Percentiles rank a stretch among this genome's conserved stretches.
phyloP scores from a whole-genome alignment of 148 eudicot species.

The Heliosperma pusillum region DNA sequence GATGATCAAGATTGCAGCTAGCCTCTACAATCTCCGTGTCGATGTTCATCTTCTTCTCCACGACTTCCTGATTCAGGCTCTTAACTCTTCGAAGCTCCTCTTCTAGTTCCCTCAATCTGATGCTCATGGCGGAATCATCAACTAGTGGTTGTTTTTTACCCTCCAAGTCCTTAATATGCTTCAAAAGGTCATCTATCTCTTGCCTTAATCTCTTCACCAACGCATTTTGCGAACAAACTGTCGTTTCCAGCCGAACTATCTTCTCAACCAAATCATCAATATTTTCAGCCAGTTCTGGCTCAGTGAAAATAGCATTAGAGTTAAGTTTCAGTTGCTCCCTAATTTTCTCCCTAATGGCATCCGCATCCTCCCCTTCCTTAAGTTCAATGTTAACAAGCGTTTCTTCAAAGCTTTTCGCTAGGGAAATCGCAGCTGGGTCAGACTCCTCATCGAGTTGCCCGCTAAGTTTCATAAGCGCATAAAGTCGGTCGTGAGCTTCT shows the following conservation, averaged over 20 bases:
- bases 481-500: conserved; percentile 47
- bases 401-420: conserved; percentile 24
- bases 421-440: neutral
- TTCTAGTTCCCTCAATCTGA: conserved; percentile 50
- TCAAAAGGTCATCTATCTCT: conserved; percentile 47
- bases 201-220: conserved; percentile 48
- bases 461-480: conserved; percentile 32
- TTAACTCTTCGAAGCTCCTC: conserved; percentile 47
- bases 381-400: conserved; percentile 25
- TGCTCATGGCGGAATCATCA: conserved; percentile 31
- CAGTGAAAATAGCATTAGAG: conserved; percentile 39
- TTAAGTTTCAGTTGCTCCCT: conserved; percentile 37
- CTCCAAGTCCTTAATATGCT: conserved; percentile 43
- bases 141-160: conserved; percentile 41
- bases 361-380: conserved; percentile 29
- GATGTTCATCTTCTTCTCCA: conserved; percentile 35
- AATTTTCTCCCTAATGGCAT: conserved; percentile 30
- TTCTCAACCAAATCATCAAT: conserved; percentile 69
- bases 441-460: conserved; percentile 16
- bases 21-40: conserved; percentile 43
- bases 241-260: conserved; percentile 51
- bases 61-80: conserved; percentile 35
- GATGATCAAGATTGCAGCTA: conserved; percentile 46
- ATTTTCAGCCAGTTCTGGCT: conserved; percentile 66
- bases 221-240: conserved; percentile 55